Conservation (phyloP, 352 stramenopile species). For the Peronosclerospora sorghi region DNA sequence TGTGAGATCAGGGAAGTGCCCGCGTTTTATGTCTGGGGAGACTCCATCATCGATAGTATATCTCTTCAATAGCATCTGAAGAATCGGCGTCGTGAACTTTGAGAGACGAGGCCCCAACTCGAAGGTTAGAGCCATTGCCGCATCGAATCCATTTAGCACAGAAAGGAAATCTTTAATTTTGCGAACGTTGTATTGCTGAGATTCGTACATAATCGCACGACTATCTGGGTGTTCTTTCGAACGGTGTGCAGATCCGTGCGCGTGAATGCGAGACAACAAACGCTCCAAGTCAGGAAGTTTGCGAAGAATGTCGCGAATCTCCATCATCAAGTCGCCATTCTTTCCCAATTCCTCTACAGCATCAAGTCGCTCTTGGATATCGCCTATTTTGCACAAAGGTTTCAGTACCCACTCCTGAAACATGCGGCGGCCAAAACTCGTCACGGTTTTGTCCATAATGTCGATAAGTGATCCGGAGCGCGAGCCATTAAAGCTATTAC, state of each 20-base stretch:
- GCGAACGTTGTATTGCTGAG: constrained; percentile 92
- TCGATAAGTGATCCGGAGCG: constrained; percentile 88
- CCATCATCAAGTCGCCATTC: constrained; percentile 52
- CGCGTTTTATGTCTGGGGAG: constrained; percentile 15
- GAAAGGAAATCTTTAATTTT: constrained; percentile 93
- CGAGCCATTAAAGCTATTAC: constrained; percentile 85
- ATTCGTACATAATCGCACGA: constrained; percentile 97
- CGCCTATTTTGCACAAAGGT: constrained; percentile 88
- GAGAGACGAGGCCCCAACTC: constrained; percentile 67
- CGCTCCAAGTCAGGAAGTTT: constrained; percentile 94
- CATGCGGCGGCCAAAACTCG: constrained; percentile 90
- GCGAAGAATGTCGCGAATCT: constrained; percentile 77
- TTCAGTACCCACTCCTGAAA: constrained; percentile 96
- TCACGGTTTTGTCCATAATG: constrained; percentile 86
- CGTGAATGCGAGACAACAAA: constrained; percentile 92
- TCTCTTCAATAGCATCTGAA: constrained; percentile 45
- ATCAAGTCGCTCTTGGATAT: constrained; percentile 94
- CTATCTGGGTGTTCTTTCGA: constrained; percentile 89
- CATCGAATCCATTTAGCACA: constrained; percentile 85
- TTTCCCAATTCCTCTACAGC: constrained; percentile 92
- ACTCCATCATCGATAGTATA: constrained; percentile 12
- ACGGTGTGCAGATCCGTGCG: constrained; percentile 84
- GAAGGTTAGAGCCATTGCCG: constrained; percentile 69
- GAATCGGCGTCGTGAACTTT: constrained; percentile 41
- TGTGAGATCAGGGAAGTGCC: constrained; percentile 86